Evolutionary conservation across 2,329 filamentous ascomycete genomes (phyloP), one percentile per base, ranked within the genome.

Genomic region (Zopfia rhizophila): DNA sequence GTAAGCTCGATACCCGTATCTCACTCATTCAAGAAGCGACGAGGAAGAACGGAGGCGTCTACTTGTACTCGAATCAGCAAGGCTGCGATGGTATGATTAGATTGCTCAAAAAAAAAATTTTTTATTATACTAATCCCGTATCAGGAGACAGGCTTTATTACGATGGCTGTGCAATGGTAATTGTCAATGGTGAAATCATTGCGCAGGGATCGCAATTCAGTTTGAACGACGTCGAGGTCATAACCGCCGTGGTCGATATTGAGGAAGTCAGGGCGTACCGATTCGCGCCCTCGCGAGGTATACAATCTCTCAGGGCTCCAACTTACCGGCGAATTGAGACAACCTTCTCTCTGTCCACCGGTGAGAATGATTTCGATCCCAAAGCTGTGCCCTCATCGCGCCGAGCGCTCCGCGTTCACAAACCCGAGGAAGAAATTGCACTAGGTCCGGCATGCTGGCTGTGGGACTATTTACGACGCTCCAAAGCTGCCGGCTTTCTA

Each of bases 221-320:
- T 11, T 67, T 89, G 7, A 79, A 59, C 12, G 78, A 82, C 37
- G 75, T 85, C 0, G 76, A 81, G 43, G 80, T 82, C 3, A 72
- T 83, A 24, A 77, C 81, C 3, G 81, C 80, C 1, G 76, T 80
- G 1, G 78, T 83, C 0, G 82, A 86, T 44, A 65, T 86, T 2
- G 89, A 93, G 59, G 85, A 90, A 53, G 87, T 93, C 5, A 75
- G 87, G 22, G 74, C 79, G 1, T 85, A 78, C 57, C 76, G 88
- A 0, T 81, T 73, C n/a, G 73, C 77, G 0, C 76, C 80, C 7
- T 82, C 81, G 10, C 76, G 84, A 41, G 68, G 81, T 5, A 62
- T 83, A 16, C 87, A 89, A 62, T 81, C 83, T 6, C 77, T 82
- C 45, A 68, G 74, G 2, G 70, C 74, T 0, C 70, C 72, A 18